phyloP scores from a whole-genome alignment of 108 stramenopile genomes.

The Seminavis robusta region DNA sequence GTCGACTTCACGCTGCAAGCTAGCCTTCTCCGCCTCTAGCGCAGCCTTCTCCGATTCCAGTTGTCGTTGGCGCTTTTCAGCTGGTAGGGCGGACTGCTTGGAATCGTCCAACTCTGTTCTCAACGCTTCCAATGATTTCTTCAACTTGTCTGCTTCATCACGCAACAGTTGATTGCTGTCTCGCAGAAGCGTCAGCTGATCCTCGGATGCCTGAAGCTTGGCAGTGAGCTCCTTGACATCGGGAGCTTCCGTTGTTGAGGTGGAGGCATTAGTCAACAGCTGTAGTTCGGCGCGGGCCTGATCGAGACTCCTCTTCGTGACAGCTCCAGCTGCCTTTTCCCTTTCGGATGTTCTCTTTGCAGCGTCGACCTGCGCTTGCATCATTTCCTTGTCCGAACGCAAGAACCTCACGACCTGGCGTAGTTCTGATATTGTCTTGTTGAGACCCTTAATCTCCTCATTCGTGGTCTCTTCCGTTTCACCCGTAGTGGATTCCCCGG shows the following conservation, averaged over 20 bases:
- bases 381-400: constrained; percentile 74
- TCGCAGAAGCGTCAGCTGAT: constrained; percentile 63
- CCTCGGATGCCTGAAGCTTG: constrained; percentile 53
- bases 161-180: constrained; percentile 81
- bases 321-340: constrained; percentile 63
- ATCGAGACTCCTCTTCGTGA: constrained; percentile 73
- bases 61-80: constrained; percentile 30
- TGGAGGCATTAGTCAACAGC: constrained; percentile 17
- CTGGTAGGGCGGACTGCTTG: constrained; percentile 45
- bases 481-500: constrained; percentile 6
- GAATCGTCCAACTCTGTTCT: constrained; percentile 34
- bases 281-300: constrained; percentile 78
- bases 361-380: constrained; percentile 72
- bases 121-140: constrained; percentile 25
- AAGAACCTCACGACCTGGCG: constrained; percentile 79
- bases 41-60: constrained; percentile 63
- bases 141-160: constrained; percentile 50
- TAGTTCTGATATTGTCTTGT: constrained; percentile 60
- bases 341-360: constrained; percentile 66
- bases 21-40: constrained; percentile 73
- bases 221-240: constrained; percentile 13
- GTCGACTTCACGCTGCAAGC: constrained; percentile 71
- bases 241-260: constrained; percentile 21
- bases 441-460: constrained; percentile 17
- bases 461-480: constrained; percentile 2